Evolutionary conservation across 345 rosid species (phyloP).

Genomic region (Gossypium bickii): DNA sequence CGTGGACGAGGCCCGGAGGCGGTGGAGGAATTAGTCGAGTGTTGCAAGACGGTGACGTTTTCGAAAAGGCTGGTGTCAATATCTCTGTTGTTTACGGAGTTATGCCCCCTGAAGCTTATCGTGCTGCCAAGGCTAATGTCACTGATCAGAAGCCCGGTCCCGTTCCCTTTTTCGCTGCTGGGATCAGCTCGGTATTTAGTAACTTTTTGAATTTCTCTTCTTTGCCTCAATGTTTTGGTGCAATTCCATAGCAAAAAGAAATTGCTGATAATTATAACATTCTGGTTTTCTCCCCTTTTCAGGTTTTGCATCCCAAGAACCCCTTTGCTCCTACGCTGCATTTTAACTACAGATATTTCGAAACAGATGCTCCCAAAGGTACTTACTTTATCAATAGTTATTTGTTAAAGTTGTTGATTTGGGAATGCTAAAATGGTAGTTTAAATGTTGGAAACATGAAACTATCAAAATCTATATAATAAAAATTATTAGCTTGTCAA

Average conservation of each 20-base stretch:
- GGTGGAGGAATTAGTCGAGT: slow-evolving; percentile 99
- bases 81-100: slow-evolving; percentile 92
- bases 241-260: not conserved
- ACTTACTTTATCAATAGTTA: not conserved
- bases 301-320: slow-evolving; percentile 86
- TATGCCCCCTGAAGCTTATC: slow-evolving; percentile 99
- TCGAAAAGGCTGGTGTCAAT: slow-evolving; percentile 97
- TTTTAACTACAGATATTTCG: slow-evolving; percentile 75
- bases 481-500: not conserved
- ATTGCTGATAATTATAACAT: not conserved
- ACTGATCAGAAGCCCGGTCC: slow-evolving; percentile 77
- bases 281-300: not conserved
- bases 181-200: slow-evolving; percentile 75
- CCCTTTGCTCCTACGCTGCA: slow-evolving; percentile 94
- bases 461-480: not conserved
- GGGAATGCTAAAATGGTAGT: not conserved
- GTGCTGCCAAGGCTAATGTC: slow-evolving; percentile 78
- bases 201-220: not conserved
- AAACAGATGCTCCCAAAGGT: slow-evolving; percentile 90
- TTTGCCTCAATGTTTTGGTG: not conserved
- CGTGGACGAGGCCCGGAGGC: slow-evolving; percentile 96
- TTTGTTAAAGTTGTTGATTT: not conserved
- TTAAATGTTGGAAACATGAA: not conserved
- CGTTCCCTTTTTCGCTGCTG: slow-evolving; percentile 89
- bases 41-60: slow-evolving; percentile 83